Conservation (phyloP, 2,329 filamentous ascomycete species). For the Trichoderma koningii region DNA sequence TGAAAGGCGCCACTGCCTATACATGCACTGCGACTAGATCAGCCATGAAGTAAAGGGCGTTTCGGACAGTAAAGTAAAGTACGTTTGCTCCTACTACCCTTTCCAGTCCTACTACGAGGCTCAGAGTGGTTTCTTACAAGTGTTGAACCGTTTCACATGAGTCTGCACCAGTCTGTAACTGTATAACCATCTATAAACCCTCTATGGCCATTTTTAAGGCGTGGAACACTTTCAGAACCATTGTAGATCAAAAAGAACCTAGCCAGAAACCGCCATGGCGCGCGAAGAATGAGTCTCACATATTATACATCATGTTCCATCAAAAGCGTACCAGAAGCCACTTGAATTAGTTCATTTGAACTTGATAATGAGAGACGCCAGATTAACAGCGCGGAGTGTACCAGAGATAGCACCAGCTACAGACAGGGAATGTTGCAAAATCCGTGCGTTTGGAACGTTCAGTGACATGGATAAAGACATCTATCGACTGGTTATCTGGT, state of each 20-base stretch:
- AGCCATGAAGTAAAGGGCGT: conserved; percentile 30
- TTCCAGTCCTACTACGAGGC: background rate
- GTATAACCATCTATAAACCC: too few relatives aligned
- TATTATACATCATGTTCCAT: background rate
- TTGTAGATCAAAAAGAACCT: too few relatives aligned
- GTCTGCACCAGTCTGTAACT: too few relatives aligned
- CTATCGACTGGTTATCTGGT: conserved; percentile 28
- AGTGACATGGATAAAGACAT: conserved; percentile 29
- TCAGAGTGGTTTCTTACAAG: too few relatives aligned
- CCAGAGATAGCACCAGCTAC: conserved; percentile 30
- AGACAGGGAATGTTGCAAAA: conserved; percentile 32
- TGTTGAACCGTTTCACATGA: too few relatives aligned
- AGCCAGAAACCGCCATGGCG: too few relatives aligned
- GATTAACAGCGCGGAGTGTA: conserved; percentile 30
- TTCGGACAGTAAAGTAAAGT: conserved; percentile 33
- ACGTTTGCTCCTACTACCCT: conserved; percentile 29
- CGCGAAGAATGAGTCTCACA: too few relatives aligned
- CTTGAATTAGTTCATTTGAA: conserved; percentile 33
- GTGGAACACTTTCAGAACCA: too few relatives aligned
- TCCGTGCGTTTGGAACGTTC: conserved; percentile 31
- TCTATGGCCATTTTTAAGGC: too few relatives aligned
- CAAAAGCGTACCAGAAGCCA: conserved; percentile 31
- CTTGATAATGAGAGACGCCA: conserved; percentile 31
- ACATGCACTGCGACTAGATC: conserved; percentile 33
- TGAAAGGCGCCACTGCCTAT: conserved; percentile 31